These are phyloP conservation scores for Cladobotryum mycophilum DNA, from an alignment of 2,329 filamentous ascomycete species.

Conservation along the genomic window DNA sequence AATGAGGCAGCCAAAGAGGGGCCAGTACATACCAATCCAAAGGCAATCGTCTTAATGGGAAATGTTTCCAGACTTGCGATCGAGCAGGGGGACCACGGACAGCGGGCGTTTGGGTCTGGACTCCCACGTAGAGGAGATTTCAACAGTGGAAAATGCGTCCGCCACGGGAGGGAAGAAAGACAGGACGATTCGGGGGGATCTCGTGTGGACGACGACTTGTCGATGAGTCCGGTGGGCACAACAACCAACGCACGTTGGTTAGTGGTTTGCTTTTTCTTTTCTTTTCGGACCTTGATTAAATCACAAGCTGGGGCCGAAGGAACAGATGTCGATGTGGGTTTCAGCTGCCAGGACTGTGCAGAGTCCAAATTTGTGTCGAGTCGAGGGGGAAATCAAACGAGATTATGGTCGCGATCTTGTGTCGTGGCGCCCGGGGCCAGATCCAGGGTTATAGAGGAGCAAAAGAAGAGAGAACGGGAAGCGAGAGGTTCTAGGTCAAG, in stretches of 20 bases:
- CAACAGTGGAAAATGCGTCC: not conserved
- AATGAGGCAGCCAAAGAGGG: constrained; percentile 1
- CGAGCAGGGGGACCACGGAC: constrained; percentile 6
- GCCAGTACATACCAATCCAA: constrained; percentile 3
- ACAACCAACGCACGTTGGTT: not conserved
- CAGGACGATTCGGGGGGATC: constrained; percentile 1
- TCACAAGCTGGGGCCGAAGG: constrained; percentile 6
- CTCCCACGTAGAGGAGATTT: constrained; percentile 4
- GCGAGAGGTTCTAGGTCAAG: not conserved
- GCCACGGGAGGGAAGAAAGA: constrained; percentile 1
- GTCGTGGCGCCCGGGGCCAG: not conserved
- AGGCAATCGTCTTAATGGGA: no score
- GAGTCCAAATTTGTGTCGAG: not conserved
- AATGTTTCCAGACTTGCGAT: not conserved
- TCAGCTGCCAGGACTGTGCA: not conserved
- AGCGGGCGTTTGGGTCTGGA: constrained; percentile 10
- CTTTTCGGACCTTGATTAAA: constrained; percentile 8
- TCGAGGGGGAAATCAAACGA: not conserved
- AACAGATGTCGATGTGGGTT: constrained; percentile 6
- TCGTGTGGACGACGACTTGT: not conserved
- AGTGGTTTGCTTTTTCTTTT: constrained; percentile 6
- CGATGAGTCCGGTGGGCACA: no score
- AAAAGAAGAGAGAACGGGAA: not conserved
- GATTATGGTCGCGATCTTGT: not conserved
- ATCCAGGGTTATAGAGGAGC: not conserved